Conservation (phyloP, 441 rosid genomes). For the Arabidopsis hybrid region DNA sequence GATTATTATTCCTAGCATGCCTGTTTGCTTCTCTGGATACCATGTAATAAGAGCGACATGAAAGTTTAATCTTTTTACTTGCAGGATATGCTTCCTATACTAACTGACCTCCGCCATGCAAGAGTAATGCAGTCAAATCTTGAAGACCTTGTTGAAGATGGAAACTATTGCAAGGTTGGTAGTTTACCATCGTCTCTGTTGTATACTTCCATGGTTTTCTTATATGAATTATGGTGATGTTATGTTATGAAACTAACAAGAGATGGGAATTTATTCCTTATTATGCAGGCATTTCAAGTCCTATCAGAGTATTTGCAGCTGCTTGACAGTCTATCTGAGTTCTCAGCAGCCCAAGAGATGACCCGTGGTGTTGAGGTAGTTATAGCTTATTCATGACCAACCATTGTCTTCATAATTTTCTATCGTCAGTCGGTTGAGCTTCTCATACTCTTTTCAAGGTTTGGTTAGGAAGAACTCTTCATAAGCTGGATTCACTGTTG, state of each 20-base stretch:
- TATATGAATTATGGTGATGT: conserved; percentile 15
- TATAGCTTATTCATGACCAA: conserved; percentile 31
- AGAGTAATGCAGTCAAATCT: conserved; percentile 80
- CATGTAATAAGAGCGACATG: conserved; percentile 3
- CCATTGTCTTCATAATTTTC: conserved; percentile 21
- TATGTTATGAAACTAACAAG: conserved; percentile 30
- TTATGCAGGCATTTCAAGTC: conserved; percentile 93
- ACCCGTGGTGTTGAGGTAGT: conserved; percentile 96
- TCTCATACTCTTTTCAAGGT: conserved; percentile 61
- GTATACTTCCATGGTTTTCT: conserved; percentile 12
- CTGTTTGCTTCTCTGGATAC: conserved; percentile 18
- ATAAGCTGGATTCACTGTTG: conserved; percentile 91
- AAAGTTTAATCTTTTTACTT: conserved; percentile 41
- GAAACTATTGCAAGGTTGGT: conserved; percentile 92
- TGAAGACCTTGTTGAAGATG: conserved; percentile 90
- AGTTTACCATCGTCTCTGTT: conserved; percentile 12
- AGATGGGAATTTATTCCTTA: conserved; percentile 31
- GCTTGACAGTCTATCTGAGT: conserved; percentile 87
- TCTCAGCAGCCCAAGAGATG: conserved; percentile 94
- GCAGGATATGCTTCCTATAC: conserved; percentile 88
- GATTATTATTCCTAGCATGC: neutral
- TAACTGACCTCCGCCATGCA: conserved; percentile 82
- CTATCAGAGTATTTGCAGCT: conserved; percentile 96
- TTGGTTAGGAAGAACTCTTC: conserved; percentile 99
- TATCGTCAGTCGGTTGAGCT: conserved; percentile 31